Conservation (phyloP, 441 rosid species). For the Brassica balearica region DNA sequence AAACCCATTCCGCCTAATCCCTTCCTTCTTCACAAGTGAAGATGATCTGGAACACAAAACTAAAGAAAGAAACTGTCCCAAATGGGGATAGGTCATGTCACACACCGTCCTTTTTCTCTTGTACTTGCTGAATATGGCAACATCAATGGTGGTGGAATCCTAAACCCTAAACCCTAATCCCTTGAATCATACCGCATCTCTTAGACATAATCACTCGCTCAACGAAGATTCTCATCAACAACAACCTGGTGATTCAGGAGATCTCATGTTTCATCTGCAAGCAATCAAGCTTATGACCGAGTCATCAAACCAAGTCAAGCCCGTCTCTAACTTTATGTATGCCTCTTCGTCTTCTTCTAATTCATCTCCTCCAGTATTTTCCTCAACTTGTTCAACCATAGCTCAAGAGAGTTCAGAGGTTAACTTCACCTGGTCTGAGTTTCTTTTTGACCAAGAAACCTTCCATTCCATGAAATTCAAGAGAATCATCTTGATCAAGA, state of each 20-base stretch:
- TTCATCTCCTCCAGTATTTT: conserved; percentile 53
- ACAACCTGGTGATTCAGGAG: conserved; percentile 44
- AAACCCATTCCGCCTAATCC: conserved; percentile 46
- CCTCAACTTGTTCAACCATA: conserved; percentile 66
- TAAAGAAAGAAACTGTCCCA: conserved; percentile 74
- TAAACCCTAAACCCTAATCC: not conserved
- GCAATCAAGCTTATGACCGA: conserved; percentile 74
- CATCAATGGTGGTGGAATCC: conserved; percentile 51
- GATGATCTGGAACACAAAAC: conserved; percentile 88
- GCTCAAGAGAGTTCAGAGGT: conserved; percentile 49
- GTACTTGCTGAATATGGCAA: conserved; percentile 77
- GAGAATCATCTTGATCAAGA: conserved; percentile 39
- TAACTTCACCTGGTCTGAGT: conserved; percentile 77
- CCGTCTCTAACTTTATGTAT: conserved; percentile 39
- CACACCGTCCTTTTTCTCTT: conserved; percentile 82
- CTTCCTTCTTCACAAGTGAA: conserved; percentile 56
- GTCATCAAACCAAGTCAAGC: conserved; percentile 37
- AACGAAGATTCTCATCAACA: too few relatives aligned
- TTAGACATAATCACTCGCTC: too few relatives aligned
- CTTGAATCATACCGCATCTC: too few relatives aligned
- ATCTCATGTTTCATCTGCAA: conserved; percentile 78
- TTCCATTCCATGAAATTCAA: conserved; percentile 24
- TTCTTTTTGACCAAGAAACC: conserved; percentile 64
- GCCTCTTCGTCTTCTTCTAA: conserved; percentile 49
- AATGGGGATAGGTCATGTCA: conserved; percentile 88